Percentiles rank a stretch among this genome's conserved stretches.
Conservation (phyloP, 208 protist species). For the Angomonas deanei region DNA sequence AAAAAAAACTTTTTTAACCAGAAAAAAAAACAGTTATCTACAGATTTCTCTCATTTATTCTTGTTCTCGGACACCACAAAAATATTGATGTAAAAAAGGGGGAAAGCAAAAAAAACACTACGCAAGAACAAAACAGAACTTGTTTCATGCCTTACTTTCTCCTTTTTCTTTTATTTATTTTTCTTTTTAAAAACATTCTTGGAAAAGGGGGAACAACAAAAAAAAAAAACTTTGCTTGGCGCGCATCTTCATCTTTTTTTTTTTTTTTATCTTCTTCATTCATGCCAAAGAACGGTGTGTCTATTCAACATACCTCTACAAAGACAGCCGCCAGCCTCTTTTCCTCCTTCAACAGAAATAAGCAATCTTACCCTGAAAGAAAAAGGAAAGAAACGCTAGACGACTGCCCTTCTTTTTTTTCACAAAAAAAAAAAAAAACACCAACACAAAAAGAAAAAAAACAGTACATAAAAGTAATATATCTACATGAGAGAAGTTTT, state of each 20-base stretch:
- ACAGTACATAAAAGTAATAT: background rate
- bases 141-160: background rate
- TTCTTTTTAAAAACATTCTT: background rate
- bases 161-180: background rate
- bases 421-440: background rate
- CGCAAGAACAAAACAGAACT: constrained; percentile 6
- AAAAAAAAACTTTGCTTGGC: background rate
- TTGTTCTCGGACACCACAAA: background rate
- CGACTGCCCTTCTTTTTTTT: no score
- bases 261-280: background rate
- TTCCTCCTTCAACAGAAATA: no score
- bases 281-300: background rate
- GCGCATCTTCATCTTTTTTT: background rate
- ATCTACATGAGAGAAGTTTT: background rate
- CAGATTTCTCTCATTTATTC: no score
- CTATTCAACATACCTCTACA: no score
- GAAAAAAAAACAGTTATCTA: no score
- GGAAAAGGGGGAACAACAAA: no score
- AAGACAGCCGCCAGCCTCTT: no score
- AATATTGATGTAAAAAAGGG: constrained; percentile 10
- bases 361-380: no score
- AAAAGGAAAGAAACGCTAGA: no score
- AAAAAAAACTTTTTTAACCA: no score
- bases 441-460: background rate
- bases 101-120: background rate